Percentiles rank a stretch among this genome's conserved stretches.
Conservation (phyloP, 306 rosid genomes). For the Cyamopsis tetragonoloba region DNA sequence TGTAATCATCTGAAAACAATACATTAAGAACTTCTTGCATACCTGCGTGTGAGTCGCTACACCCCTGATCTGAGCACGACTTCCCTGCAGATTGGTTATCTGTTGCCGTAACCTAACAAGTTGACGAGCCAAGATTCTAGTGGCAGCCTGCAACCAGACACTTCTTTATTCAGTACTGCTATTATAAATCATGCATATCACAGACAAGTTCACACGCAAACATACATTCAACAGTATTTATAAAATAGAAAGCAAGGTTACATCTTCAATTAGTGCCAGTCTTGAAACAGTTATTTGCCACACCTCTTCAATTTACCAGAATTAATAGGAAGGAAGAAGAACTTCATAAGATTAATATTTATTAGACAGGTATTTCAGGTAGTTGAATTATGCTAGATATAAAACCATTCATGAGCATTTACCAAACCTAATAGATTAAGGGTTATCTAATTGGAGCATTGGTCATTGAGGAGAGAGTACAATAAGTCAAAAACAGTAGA, state of each 20-base stretch:
- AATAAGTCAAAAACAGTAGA: too few species aligned
- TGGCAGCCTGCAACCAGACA: constrained; percentile 63
- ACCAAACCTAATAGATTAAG: too few species aligned
- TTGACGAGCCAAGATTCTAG: constrained; percentile 91
- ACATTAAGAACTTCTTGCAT: neutral
- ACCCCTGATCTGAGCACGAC: constrained; percentile 98
- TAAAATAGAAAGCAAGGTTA: neutral
- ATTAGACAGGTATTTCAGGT: too few species aligned
- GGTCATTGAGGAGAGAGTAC: too few species aligned
- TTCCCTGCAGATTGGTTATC: constrained; percentile 93
- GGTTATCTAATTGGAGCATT: too few species aligned
- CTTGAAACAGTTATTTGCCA: too few species aligned
- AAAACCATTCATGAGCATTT: too few species aligned
- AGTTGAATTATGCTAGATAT: too few species aligned
- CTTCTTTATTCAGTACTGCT: constrained; percentile 10
- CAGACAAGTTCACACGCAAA: neutral
- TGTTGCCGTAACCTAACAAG: constrained; percentile 95
- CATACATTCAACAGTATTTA: neutral
- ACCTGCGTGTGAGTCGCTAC: constrained; percentile 98
- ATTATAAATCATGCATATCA: neutral
- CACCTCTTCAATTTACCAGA: too few species aligned
- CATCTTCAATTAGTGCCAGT: neutral
- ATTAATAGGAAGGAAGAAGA: too few species aligned
- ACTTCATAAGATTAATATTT: too few species aligned
- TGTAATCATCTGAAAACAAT: neutral